Conservation (phyloP, 768 basidiomycete species). For the Cytidiella melzeri region DNA sequence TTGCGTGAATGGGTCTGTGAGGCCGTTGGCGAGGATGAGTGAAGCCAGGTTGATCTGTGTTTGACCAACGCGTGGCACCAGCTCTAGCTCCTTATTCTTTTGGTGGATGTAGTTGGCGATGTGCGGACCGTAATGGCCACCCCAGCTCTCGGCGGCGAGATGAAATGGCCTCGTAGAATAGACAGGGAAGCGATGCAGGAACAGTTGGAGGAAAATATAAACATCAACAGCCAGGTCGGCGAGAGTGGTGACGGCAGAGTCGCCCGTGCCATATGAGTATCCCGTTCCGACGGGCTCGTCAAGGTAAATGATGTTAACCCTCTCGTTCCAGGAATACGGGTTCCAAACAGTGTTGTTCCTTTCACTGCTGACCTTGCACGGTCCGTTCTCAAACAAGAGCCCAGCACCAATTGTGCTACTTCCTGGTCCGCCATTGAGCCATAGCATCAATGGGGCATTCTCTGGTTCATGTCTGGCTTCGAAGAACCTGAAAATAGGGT, state of each 20-base stretch:
- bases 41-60: conserved; percentile 36
- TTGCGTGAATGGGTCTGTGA: conserved; percentile 33
- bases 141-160: conserved; percentile 27
- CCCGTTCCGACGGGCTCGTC: conserved; percentile 38
- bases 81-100: conserved; percentile 13
- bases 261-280: conserved; percentile 33
- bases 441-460: conserved; percentile 23
- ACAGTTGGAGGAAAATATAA: conserved; percentile 28
- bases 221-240: conserved; percentile 29
- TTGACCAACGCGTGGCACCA: conserved; percentile 16
- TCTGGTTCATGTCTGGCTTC: conserved; percentile 22
- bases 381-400: conserved; percentile 21
- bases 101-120: conserved; percentile 13
- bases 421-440: conserved; percentile 25
- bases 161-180: conserved; percentile 27
- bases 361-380: conserved; percentile 18
- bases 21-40: conserved; percentile 43
- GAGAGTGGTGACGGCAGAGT: conserved; percentile 7
- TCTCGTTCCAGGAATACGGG: conserved; percentile 37
- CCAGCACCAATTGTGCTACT: conserved; percentile 17
- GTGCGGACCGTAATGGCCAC: conserved; percentile 20
- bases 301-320: conserved; percentile 28
- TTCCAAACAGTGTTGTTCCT: conserved; percentile 25
- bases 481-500: conserved; percentile 23
- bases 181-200: conserved; percentile 27